Evolutionary conservation across 75 land plant genomes (phyloP), one percentile per base, ranked within the genome.

Genomic region (Pinus albicaulis): DNA sequence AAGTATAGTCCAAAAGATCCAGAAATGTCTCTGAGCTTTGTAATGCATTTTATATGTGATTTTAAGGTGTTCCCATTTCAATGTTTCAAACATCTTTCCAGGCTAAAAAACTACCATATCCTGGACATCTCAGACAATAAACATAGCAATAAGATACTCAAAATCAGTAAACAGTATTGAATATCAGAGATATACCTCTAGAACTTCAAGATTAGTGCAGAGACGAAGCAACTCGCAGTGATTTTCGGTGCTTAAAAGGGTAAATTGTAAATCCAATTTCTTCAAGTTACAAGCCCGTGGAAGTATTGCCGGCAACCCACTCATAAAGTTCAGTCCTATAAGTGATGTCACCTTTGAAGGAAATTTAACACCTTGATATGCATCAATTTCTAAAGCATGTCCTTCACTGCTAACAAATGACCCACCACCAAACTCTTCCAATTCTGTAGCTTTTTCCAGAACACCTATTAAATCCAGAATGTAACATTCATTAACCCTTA

Each of bases 131-230:
- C 11, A 48, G 12, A 10, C 10, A 48, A 48, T 48, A 48, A 48
- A 48, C 17, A 64, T 64, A 34, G 22, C 41, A 68, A 64, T 34
- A 41, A 41, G 23, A n/a, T 22, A 38, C 52, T 7, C n/a, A 41
- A 68, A n/a, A 7, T 52, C 52, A 68, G 48, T 38, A 41, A 41
- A 68, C 34, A 68, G 52, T 5, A 34, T 28, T 1, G 16, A 31
- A n/a, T 3, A 6, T 56, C 17, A 57, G 55, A 26, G 62, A 26
- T 19, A 28, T 85, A 91, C 99, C 99, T 98, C 91, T 26, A 98
- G 90, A 74, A 85, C 84, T 80, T 95, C 99, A 38, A 98, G 86
- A 76, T 89, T 89, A 22, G 90, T 85, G 78, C 98, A 98, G n/a
- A 76, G 89, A 4, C 85, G 86, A 73, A 97, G 86, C 57, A 98